phyloP scores from a whole-genome alignment of 352 stramenopile genomes.

The Globisporangium radiosum region DNA sequence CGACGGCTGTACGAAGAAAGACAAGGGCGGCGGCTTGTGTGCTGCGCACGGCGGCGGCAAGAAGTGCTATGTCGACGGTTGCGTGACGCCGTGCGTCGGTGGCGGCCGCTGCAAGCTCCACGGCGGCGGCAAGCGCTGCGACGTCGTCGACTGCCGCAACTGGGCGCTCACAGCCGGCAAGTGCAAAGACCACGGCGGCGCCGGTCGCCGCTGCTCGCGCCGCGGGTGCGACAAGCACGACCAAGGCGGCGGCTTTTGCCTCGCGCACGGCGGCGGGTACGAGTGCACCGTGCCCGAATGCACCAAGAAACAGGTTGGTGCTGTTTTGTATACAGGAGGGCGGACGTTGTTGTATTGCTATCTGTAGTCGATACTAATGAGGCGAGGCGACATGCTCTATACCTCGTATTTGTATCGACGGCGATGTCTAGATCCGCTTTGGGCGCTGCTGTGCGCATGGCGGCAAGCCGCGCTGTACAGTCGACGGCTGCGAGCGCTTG shows the following conservation, averaged over 20 bases:
- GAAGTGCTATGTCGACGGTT: constrained; percentile 71
- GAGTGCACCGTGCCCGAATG: constrained; percentile 64
- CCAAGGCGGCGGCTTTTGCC: constrained; percentile 68
- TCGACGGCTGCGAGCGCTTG: constrained; percentile 65
- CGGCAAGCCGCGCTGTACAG: constrained; percentile 55
- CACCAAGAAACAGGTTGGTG: constrained; percentile 71
- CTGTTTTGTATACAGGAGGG: too few relatives aligned
- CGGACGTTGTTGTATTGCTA: neutral
- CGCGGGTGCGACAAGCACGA: constrained; percentile 73
- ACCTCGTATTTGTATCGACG: neutral
- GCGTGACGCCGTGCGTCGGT: constrained; percentile 58
- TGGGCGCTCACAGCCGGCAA: constrained; percentile 64
- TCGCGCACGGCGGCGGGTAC: constrained; percentile 64
- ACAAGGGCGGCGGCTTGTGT: constrained; percentile 78
- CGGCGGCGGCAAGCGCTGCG: constrained; percentile 52
- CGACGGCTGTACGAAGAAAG: constrained; percentile 72
- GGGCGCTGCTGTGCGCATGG: constrained; percentile 71
- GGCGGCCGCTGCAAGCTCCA: constrained; percentile 66
- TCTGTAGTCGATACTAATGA: neutral
- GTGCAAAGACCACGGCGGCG: constrained; percentile 74
- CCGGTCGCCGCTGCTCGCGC: constrained; percentile 57
- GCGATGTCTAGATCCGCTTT: constrained; percentile 40
- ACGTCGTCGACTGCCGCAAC: constrained; percentile 35
- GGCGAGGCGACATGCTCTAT: neutral
- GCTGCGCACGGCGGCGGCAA: constrained; percentile 74